Percentiles rank a stretch among this genome's conserved stretches.
phyloP scores from a whole-genome alignment of 495 filamentous ascomycete species.

The Hypoxylon rickii region DNA sequence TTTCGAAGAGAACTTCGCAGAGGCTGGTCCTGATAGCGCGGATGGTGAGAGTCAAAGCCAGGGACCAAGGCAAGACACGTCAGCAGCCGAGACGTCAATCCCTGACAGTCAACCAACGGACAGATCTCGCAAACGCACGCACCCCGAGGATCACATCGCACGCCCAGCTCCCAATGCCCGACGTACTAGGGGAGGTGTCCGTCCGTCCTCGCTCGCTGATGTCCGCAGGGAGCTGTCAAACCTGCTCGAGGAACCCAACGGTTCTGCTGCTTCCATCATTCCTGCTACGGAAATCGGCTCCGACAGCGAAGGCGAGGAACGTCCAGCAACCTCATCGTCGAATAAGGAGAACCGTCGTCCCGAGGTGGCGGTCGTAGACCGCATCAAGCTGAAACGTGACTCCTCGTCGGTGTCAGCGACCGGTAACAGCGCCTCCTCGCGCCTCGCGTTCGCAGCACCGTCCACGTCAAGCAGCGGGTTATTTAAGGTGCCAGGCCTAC shows the following conservation, averaged over 20 bases:
- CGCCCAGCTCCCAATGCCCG: constrained; percentile 63
- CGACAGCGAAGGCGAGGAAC: constrained; percentile 45
- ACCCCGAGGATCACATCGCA: constrained; percentile 57
- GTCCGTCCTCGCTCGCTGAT: constrained; percentile 72
- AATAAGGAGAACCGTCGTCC: constrained; percentile 51
- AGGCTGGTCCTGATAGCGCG: constrained; percentile 49
- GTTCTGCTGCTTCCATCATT: constrained; percentile 47
- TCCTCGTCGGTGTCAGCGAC: constrained; percentile 43
- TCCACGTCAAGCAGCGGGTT: constrained; percentile 42
- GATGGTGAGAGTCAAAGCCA: constrained; percentile 42
- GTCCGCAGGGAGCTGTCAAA: constrained; percentile 80
- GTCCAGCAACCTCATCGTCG: constrained; percentile 25
- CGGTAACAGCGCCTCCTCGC: constrained; percentile 30
- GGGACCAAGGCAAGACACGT: constrained; percentile 7
- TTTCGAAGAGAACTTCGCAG: constrained; percentile 65
- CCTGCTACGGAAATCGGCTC: constrained; percentile 50
- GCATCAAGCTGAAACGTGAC: constrained; percentile 75
- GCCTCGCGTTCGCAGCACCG: constrained; percentile 65
- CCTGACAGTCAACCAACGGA: constrained; percentile 51
- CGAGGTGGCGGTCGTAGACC: constrained; percentile 70
- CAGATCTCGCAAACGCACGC: constrained; percentile 33
- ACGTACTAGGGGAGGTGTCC: constrained; percentile 62
- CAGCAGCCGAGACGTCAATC: constrained; percentile 35
- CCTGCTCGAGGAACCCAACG: constrained; percentile 75
- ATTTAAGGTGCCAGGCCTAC: constrained; percentile 78